Conservation (phyloP, 345 rosid species). For the Rhodamnia argentea region DNA sequence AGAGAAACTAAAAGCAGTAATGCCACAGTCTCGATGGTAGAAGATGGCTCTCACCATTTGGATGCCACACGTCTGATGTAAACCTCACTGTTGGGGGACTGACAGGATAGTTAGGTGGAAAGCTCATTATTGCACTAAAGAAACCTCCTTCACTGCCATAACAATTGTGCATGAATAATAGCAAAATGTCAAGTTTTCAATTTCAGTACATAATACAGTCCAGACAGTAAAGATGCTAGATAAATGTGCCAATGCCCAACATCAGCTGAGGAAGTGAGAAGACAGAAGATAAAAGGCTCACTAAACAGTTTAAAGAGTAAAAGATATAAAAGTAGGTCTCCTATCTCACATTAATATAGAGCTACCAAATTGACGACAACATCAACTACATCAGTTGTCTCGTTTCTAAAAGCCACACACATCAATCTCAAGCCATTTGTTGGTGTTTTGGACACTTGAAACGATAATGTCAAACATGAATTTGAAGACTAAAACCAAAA, state of each 20-base stretch:
- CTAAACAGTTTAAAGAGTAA: no score
- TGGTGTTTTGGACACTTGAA: neutral
- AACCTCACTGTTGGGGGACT: slow-evolving; percentile 91
- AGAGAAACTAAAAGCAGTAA: neutral
- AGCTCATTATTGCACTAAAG: slow-evolving; percentile 87
- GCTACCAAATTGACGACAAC: neutral
- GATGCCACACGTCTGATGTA: slow-evolving; percentile 96
- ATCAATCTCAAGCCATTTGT: neutral
- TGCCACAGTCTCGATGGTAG: neutral
- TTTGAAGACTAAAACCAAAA: neutral
- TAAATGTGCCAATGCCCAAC: neutral
- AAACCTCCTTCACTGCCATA: slow-evolving; percentile 87
- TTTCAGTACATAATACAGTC: neutral
- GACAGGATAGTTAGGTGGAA: slow-evolving; percentile 84
- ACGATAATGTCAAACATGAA: no score
- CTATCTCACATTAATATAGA: neutral
- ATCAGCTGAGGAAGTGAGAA: neutral
- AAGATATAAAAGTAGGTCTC: no score
- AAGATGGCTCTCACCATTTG: slow-evolving; percentile 50
- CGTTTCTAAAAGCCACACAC: neutral
- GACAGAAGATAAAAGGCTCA: no score
- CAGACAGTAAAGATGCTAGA: neutral
- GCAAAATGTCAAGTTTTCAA: neutral
- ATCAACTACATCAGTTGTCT: neutral
- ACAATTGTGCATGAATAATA: neutral